phyloP scores from a whole-genome alignment of 2,329 filamentous ascomycete genomes.

The Alternaria brassicae region DNA sequence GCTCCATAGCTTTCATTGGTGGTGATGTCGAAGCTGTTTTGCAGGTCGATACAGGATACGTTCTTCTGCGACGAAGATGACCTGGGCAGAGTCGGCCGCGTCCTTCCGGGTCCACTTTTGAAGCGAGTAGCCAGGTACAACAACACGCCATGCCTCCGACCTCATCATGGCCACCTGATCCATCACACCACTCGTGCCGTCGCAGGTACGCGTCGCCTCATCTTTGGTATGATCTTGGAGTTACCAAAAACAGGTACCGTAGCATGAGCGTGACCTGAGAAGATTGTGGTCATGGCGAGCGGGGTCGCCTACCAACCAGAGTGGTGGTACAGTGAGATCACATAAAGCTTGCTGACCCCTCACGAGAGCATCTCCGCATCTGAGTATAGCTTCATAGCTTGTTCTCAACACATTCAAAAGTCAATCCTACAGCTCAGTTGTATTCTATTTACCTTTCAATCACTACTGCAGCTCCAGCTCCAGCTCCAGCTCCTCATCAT shows the following conservation, averaged over 20 bases:
- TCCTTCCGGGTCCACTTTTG: slow-evolving; percentile 20
- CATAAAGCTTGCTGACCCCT: slow-evolving; percentile 46
- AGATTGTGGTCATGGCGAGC: slow-evolving; percentile 29
- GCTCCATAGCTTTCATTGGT: not conserved
- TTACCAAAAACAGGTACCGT: slow-evolving; percentile 20
- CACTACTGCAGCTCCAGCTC: slow-evolving; percentile 1
- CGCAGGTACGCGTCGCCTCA: slow-evolving; percentile 23
- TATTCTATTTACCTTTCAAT: not conserved
- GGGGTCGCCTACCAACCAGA: slow-evolving; percentile 30
- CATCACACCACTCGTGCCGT: slow-evolving; percentile 29
- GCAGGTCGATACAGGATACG: not conserved
- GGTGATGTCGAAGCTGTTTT: slow-evolving; percentile 10
- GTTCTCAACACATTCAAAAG: slow-evolving; percentile 13
- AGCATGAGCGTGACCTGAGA: slow-evolving; percentile 44
- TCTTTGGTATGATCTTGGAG: slow-evolving; percentile 12
- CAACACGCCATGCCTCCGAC: slow-evolving; percentile 29
- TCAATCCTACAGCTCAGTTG: slow-evolving; percentile 13
- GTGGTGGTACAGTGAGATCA: slow-evolving; percentile 42
- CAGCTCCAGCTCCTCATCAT: slow-evolving; percentile 20
- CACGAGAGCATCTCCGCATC: slow-evolving; percentile 37
- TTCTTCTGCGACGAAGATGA: not conserved
- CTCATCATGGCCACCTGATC: slow-evolving; percentile 32
- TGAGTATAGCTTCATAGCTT: slow-evolving; percentile 11
- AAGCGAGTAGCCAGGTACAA: slow-evolving; percentile 17
- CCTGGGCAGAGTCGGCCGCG: slow-evolving; percentile 18